Evolutionary conservation across 78 protist genomes (phyloP), one percentile per base, ranked within the genome.

Genomic region (Mantamonas sphyraenae): DNA sequence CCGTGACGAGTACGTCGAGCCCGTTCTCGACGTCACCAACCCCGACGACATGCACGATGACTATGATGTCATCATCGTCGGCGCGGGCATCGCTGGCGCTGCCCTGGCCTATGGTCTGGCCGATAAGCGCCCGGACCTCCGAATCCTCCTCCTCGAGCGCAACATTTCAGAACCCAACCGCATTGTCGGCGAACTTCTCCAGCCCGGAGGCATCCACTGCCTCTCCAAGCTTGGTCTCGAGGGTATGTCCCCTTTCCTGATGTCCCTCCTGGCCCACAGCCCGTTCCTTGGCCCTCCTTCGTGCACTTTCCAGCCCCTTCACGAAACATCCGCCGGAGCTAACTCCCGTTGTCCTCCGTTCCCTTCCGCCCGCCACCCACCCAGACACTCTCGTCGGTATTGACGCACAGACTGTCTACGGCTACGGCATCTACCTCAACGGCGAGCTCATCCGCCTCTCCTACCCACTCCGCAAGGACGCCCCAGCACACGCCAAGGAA

Each of bases 131-230:
- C 47, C 5, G 63, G 82, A 22, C n/a, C n/a, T n/a, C n/a, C n/a
- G 58, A 28, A 86, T 87, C 17, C 37, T 72, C 22, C 53, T 76
- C 35, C 22, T 88, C 10, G 93, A 88, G 64, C 68, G 89, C 35
- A 79, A 71, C 35, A 14, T 79, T 22, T 10, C 62, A 4, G 85
- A 83, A 50, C 93, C 93, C 3, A 85, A 88, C 35, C 73, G 88
- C 31, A 82, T 88, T 59, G 88, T 82, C 12, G 93, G 93, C 35
- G 93, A 88, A 59, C 76, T 88, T 31, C 77, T 88, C 75, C 93
- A 88, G 82, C 93, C 93, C 5, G 93, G 93, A 26, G 93, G 93
- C 58, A 62, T 84, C 16, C 43, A 16, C 35, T 43, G 45, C 37
- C 78, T 87, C 17, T 60, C 26, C 10, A 75, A 60, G 60, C 74